Evolutionary conservation across 345 rosid genomes (phyloP).

Genomic region (Noccaea caerulescens): DNA sequence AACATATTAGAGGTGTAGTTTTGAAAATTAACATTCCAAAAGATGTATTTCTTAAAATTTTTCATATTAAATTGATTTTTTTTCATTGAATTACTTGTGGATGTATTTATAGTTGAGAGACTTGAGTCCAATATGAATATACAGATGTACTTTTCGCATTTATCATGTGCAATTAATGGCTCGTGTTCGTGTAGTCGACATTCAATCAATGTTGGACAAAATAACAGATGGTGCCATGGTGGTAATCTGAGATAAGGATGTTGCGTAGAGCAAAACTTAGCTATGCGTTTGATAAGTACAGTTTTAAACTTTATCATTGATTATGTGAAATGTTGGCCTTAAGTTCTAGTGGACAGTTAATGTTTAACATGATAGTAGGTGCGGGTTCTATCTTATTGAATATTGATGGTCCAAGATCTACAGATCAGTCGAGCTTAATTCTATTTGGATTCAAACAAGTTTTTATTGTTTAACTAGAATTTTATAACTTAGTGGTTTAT

Average conservation of each 20-base stretch:
- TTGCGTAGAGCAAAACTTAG: background rate
- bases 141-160: conserved; percentile 21
- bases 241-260: conserved; percentile 26
- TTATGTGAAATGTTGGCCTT: conserved; percentile 8
- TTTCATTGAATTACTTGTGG: conserved; percentile 22
- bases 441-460: background rate
- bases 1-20: too few relatives aligned
- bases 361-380: conserved; percentile 22
- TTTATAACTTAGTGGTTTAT: background rate
- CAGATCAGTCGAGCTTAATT: background rate
- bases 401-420: background rate
- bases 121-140: background rate
- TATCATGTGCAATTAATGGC: conserved; percentile 28
- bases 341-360: background rate
- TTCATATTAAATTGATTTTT: too few relatives aligned
- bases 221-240: conserved; percentile 2
- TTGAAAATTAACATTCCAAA: too few relatives aligned
- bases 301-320: conserved; percentile 2
- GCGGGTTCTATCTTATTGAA: background rate
- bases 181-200: background rate
- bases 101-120: conserved; percentile 11
- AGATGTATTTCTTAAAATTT: too few relatives aligned
- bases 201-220: conserved; percentile 31
- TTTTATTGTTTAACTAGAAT: background rate
- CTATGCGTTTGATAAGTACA: conserved; percentile 27